phyloP scores from a whole-genome alignment of 73 alveolate genomes.

The Blepharisma japonicum region DNA sequence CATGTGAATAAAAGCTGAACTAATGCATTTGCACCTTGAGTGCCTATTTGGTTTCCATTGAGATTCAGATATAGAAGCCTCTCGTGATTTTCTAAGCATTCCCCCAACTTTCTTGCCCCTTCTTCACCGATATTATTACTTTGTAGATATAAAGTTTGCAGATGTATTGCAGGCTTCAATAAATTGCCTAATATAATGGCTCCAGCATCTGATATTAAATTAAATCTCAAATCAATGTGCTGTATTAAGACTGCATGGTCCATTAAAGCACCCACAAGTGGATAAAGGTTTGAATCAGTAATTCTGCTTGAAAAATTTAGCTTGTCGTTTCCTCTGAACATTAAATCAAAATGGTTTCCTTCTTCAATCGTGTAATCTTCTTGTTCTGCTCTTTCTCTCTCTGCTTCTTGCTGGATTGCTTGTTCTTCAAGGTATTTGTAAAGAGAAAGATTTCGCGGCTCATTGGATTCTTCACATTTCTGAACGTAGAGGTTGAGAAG shows the following conservation, averaged over 20 bases:
- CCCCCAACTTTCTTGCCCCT: slow-evolving; percentile 92
- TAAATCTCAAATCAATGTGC: slow-evolving; percentile 87
- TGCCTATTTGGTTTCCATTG: slow-evolving; percentile 80
- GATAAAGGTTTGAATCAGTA: slow-evolving; percentile 63
- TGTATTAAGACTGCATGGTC: slow-evolving; percentile 78
- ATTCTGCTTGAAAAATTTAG: slow-evolving; percentile 63
- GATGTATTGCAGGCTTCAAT: slow-evolving; percentile 71
- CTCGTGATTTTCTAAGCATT: slow-evolving; percentile 74
- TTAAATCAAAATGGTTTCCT: slow-evolving; percentile 60
- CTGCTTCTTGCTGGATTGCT: slow-evolving; percentile 4
- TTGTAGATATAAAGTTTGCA: slow-evolving; percentile 85
- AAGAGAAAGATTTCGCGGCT: neutral
- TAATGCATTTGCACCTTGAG: slow-evolving; percentile 92
- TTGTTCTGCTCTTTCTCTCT: slow-evolving; percentile 17
- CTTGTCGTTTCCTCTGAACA: slow-evolving; percentile 81
- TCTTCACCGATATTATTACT: slow-evolving; percentile 86
- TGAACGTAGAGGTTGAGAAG: neutral
- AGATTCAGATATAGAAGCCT: slow-evolving; percentile 81
- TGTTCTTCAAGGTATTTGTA: slow-evolving; percentile 20
- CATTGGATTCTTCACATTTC: neutral
- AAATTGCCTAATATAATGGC: slow-evolving; percentile 83
- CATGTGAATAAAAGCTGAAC: slow-evolving; percentile 87
- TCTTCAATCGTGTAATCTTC: slow-evolving; percentile 36
- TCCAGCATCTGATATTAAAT: slow-evolving; percentile 88
- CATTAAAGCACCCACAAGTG: slow-evolving; percentile 59